Conservation (phyloP, 169 alveolate genomes). For the Eimeria brunetti region DNA sequence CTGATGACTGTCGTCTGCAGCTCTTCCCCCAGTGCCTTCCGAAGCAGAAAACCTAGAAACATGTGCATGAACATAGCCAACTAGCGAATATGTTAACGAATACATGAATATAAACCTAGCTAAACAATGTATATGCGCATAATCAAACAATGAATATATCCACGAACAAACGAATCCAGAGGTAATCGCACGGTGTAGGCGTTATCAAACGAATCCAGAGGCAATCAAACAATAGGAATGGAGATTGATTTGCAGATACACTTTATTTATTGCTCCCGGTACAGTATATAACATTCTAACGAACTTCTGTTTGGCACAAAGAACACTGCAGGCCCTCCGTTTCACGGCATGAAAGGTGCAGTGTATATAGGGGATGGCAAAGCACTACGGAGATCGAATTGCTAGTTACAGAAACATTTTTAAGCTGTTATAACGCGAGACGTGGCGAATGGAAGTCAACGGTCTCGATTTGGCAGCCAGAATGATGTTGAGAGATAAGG, state of each 20-base stretch:
- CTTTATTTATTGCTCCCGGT: not conserved
- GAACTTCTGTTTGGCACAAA: not conserved
- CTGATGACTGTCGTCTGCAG: conserved; percentile 47
- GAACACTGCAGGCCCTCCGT: not conserved
- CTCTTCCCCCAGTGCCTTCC: conserved; percentile 43
- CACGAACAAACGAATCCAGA: not conserved
- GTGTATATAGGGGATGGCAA: not conserved
- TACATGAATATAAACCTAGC: too few relatives aligned
- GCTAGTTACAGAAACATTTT: too few relatives aligned
- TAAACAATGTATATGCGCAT: too few relatives aligned
- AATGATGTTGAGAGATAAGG: not conserved
- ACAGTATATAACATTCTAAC: not conserved
- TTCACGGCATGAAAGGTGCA: not conserved
- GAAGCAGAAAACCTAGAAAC: conserved; percentile 22
- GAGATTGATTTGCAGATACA: not conserved
- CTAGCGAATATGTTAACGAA: too few relatives aligned
- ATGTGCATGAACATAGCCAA: not conserved
- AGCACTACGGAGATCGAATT: too few relatives aligned
- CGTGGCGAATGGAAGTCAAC: not conserved
- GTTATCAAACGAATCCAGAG: not conserved
- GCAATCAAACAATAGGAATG: not conserved
- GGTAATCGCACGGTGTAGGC: too few relatives aligned
- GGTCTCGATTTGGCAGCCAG: not conserved
- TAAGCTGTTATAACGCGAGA: not conserved
- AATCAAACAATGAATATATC: too few relatives aligned